Evolutionary conservation across 1,284 basidiomycete genomes (phyloP).

Genomic region (Ustilago hordei): DNA sequence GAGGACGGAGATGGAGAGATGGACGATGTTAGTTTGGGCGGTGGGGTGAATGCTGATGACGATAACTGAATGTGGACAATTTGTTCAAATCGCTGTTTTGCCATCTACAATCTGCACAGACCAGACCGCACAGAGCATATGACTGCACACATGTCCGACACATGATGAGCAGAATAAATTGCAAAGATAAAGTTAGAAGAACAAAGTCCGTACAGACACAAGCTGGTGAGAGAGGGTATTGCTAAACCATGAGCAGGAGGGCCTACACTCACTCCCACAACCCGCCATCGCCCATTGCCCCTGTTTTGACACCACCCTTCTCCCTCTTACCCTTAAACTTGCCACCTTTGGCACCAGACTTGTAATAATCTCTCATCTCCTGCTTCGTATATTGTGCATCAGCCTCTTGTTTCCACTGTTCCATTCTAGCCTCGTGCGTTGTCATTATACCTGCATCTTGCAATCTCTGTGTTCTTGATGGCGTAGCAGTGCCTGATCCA

Average conservation of each 20-base stretch:
- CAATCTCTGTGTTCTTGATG: slow-evolving; percentile 55
- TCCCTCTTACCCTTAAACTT: slow-evolving; percentile 63
- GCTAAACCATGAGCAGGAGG: neutral
- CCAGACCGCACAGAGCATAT: no score
- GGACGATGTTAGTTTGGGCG: slow-evolving; percentile 48
- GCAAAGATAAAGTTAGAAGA: no score
- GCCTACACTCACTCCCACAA: slow-evolving; percentile 53
- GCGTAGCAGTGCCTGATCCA: slow-evolving; percentile 44
- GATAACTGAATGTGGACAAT: neutral
- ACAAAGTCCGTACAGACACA: neutral
- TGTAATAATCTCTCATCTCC: slow-evolving; percentile 64
- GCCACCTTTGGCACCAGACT: slow-evolving; percentile 59
- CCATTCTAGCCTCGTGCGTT: slow-evolving; percentile 45
- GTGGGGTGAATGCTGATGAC: slow-evolving; percentile 13
- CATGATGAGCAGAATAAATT: no score
- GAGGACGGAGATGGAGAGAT: slow-evolving; percentile 49
- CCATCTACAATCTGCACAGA: neutral
- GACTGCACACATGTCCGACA: no score
- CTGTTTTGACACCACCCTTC: slow-evolving; percentile 62
- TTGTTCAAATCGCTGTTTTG: neutral
- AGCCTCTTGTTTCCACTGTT: slow-evolving; percentile 58
- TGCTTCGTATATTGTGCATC: slow-evolving; percentile 48
- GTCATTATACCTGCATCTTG: slow-evolving; percentile 56
- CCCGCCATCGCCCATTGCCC: slow-evolving; percentile 49
- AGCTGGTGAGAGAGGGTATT: neutral